phyloP scores from a whole-genome alignment of 208 protist genomes.

The Naegleria fowleri region DNA sequence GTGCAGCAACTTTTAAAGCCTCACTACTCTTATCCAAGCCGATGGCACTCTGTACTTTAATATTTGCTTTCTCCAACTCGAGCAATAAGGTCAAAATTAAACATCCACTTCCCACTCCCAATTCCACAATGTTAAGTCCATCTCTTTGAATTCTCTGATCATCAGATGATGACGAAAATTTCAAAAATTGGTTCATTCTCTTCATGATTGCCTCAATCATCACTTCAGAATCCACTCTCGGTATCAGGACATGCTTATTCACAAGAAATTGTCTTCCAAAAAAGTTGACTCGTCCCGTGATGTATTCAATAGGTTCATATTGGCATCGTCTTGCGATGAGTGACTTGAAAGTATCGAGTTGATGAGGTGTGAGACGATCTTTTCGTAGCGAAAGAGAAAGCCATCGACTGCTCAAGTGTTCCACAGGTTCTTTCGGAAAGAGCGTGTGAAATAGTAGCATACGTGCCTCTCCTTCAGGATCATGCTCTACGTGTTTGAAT shows the following conservation, averaged over 20 bases:
- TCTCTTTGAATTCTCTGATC: not conserved
- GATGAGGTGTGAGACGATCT: not conserved
- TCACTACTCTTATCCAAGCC: not conserved
- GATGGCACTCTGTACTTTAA: not conserved
- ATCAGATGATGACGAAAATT: no score
- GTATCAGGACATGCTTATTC: not conserved
- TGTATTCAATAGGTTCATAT: constrained; percentile 10
- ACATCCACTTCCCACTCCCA: not conserved
- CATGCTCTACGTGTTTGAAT: not conserved
- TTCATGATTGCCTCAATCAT: not conserved
- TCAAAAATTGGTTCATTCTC: not conserved
- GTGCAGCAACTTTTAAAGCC: not conserved
- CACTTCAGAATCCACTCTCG: not conserved
- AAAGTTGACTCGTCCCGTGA: not conserved
- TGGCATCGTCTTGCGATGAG: not conserved
- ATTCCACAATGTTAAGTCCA: not conserved
- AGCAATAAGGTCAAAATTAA: not conserved
- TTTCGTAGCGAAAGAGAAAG: no score
- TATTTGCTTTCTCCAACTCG: not conserved
- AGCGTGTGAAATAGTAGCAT: not conserved
- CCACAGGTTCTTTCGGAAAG: not conserved
- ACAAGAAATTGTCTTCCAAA: not conserved
- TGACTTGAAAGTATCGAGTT: not conserved
- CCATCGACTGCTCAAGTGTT: not conserved
- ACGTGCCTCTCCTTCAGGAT: not conserved